Evolutionary conservation across 257 asterid species (phyloP), one percentile per base, ranked within the genome.

Genomic region (Penstemon eatonii): DNA sequence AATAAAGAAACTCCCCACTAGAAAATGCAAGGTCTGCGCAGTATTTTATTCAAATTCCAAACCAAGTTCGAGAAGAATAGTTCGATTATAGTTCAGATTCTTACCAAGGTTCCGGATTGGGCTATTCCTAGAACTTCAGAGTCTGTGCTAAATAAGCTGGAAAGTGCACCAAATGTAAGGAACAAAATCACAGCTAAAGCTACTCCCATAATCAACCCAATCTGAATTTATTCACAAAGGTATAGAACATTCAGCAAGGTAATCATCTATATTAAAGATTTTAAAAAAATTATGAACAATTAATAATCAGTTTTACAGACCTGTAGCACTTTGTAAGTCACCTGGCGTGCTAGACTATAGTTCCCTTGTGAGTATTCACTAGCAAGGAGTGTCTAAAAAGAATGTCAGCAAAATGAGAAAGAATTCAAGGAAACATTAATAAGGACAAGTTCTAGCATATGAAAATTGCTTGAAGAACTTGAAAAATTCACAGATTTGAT

Each of bases 61-160:
- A 9, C 5, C 38, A 40, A 68, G 1, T 49, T 73, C 60, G 53
- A 49, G 74, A 57, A 53, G 57, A 55, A 67, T 6, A 56, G 54
- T 54, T 68, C 12, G 39, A 40, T 47, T 39, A 55, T 42, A 62
- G 67, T 42, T 64, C 51, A 64, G 47, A 66, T 73, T 63, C 89
- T 85, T 81, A 93, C 99, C 95, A 84, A 78, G 75, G 96, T 85
- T 69, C 97, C 97, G 41, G 95, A 86, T 77, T 78, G 76, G 58
- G 96, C 91, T 50, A 90, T 83, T 75, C 53, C 73, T 46, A 93
- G 83, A 76, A 88, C 96, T 61, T 85, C 89, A 4, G 94, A 75
- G 62, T 93, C 97, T 10, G 77, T 74, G 82, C 87, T 90, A 74
- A 93, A 90, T 84, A 93, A 80, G 82, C 85, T 72, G 67, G 96